Base-by-base conservation (phyloP, 2,329 filamentous ascomycete species). In the Microcyclosporella mali region DNA sequence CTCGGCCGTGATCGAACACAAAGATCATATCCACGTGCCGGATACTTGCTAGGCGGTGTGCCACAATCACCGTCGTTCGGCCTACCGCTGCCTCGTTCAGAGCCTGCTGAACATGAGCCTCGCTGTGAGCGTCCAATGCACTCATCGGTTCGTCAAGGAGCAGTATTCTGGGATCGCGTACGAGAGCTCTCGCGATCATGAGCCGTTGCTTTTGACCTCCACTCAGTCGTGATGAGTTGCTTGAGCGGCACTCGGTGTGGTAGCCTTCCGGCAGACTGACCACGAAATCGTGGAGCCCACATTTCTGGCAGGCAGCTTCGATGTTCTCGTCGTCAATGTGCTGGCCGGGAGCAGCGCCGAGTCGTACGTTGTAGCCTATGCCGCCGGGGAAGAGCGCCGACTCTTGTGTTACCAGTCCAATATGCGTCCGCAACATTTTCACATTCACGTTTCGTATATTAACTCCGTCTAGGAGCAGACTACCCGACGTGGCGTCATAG, bases 1-100 rank as follows among this genome's bases (percentile, higher is more conserved):
- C 72, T 16, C 62, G 74, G 17, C 82, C 79, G 47, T 81, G 74
- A 9, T 84, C 83, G 36, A 92, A 77, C 0, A 90, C 84, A 55
- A 85, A 87, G 32, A 89, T 89, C n/a, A 81, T 69, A 60, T 90
- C 81, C 1, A 85, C 84, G 53, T 88, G 83, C 62, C 85, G 84
- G 15, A 89, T 80, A 10, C 84, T 90, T 0, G 82, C 82, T 37
- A 90, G 69, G 11, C 85, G 72, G 61, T 90, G 86, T 1, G 86
- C 86, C 9, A 92, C 84, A 2, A 84, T 84, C 2, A 92, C 70
- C 47, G 85, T 85, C 2, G 86, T 78, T 41, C 68, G 59, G 3
- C 64, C 69, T 3, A 66, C 61, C 6, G 34, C 35, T 11, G 67
- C 68, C 15, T 62, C 64, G 7, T 60, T 61, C 28, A 72, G 62